Conservation (phyloP, 108 stramenopile genomes). For the Cyclostephanos invisitatus region DNA sequence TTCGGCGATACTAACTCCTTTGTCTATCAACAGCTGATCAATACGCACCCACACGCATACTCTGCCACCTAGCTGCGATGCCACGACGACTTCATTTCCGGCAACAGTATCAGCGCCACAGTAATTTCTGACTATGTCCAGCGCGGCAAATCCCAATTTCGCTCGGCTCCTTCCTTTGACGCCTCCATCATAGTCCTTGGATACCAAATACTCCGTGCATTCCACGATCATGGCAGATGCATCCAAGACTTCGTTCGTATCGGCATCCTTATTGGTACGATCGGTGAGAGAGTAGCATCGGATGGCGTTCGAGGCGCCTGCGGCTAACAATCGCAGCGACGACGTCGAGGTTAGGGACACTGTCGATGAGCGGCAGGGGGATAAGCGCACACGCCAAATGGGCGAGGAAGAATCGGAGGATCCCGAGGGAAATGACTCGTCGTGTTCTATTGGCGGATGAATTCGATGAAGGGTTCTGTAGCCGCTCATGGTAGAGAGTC, state of each 20-base stretch:
- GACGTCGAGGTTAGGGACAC: conserved; percentile 4
- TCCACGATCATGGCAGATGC: conserved; percentile 32
- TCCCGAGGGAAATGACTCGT: neutral
- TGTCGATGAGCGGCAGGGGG: conserved; percentile 30
- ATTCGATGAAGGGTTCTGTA: conserved; percentile 48
- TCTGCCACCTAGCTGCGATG: conserved; percentile 35
- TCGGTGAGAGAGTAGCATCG: conserved; percentile 39
- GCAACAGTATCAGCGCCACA: conserved; percentile 24
- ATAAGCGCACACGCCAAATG: conserved; percentile 38
- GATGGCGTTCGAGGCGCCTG: conserved; percentile 39
- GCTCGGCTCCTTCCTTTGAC: neutral
- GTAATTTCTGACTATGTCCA: conserved; percentile 40
- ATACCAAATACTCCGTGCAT: conserved; percentile 26
- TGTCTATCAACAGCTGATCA: conserved; percentile 15
- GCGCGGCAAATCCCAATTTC: conserved; percentile 34
- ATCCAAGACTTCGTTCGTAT: conserved; percentile 24
- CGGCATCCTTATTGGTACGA: conserved; percentile 22
- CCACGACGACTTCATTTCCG: conserved; percentile 40
- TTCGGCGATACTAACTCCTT: conserved; percentile 13
- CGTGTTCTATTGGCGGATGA: conserved; percentile 11
- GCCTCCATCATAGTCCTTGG: conserved; percentile 10
- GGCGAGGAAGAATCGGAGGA: conserved; percentile 6
- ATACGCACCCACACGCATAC: conserved; percentile 40
- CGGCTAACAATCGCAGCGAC: conserved; percentile 34
- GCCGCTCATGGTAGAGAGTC: conserved; percentile 53